A percentile compares a stretch with the other conserved stretches of the same genome.
Conservation (phyloP, 306 rosid genomes). For the Begonia peltatifolia region DNA sequence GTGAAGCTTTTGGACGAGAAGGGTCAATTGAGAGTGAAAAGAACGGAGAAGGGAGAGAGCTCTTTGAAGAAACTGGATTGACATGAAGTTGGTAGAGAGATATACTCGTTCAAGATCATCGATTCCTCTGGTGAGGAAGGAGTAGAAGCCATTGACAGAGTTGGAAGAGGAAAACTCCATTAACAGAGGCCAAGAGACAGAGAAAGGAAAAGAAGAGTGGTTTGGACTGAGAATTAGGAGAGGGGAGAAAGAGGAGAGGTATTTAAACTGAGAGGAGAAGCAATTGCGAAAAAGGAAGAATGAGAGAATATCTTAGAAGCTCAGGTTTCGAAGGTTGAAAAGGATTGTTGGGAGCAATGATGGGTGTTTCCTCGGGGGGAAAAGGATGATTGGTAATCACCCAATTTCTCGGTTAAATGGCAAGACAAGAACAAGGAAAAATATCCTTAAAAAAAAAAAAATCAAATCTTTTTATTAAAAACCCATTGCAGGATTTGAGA, state of each 20-base stretch:
- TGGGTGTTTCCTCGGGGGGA: slow-evolving; percentile 95
- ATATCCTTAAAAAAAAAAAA: not conserved
- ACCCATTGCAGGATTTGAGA: not conserved
- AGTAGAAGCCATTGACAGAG: slow-evolving; percentile 87
- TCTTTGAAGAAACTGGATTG: slow-evolving; percentile 83
- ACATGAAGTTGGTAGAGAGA: slow-evolving; percentile 68
- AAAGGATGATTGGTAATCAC: slow-evolving; percentile 69
- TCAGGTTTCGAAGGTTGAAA: slow-evolving; percentile 84
- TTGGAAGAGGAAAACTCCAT: slow-evolving; percentile 84
- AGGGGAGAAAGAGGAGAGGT: slow-evolving; percentile 12
- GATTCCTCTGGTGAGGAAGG: slow-evolving; percentile 62
- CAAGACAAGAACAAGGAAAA: not conserved
- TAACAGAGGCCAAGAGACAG: not conserved
- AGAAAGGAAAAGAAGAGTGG: slow-evolving; percentile 1
- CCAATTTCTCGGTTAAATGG: not conserved
- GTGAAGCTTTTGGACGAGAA: slow-evolving; percentile 79
- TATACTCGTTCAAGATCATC: slow-evolving; percentile 82
- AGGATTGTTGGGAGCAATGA: slow-evolving; percentile 95
- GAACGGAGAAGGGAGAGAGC: slow-evolving; percentile 72
- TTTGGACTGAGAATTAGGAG: not conserved
- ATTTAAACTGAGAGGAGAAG: not conserved
- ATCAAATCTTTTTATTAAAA: not conserved
- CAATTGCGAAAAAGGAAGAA: not conserved
- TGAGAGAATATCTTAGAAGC: slow-evolving; percentile 55
- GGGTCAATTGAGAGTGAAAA: slow-evolving; percentile 69